Evolutionary conservation across 805 yeast genomes (phyloP), one percentile per base, ranked within the genome.

Genomic region (Saccharomycopsis schoenii): DNA sequence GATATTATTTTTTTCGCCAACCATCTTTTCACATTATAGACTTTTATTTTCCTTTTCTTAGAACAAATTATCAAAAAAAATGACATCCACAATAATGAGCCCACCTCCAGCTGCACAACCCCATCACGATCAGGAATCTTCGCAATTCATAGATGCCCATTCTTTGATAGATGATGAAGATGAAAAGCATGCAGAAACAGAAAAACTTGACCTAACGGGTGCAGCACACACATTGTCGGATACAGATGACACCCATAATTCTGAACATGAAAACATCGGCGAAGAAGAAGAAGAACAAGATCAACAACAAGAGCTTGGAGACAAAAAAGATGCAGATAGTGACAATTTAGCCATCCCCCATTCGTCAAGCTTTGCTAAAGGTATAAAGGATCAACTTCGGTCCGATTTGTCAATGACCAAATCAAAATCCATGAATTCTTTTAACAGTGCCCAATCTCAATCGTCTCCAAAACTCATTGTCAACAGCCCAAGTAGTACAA

Each of bases 331-430:
- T 2, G n/a, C 21, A 47, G 34, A 47, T 14, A 25, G 21, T 47
- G 50, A 43, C 8, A 24, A 56, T 17, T 47, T 56, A 25, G 52
- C 41, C 8, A 56, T 56, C 24, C 52, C 43, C 15, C 43, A 47
- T 19, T 42, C 52, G 15, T 42, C 43, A 5, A 40, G 52, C 9
- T 56, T 56, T 56, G 58, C 58, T 9, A 56, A 56, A 43, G 58
- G 58, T 17, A 56, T 56, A 42, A 56, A 24, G 36, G 52, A 47
- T 14, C 52, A 47, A 12, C 52, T 47, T 21, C 52, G 34, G 52
- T 47, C 52, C 4, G 52, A 47, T 21, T 47, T 47, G n/a, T 47
- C 52, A 47, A 47, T 47, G 52, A 47, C 52, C 9, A 47, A 47
- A 47, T 47, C 52, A 47, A 47, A 47, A 21, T 47, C 52, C 25